Conservation (phyloP, 345 rosid genomes). For the Tarenaya hassleriana region DNA sequence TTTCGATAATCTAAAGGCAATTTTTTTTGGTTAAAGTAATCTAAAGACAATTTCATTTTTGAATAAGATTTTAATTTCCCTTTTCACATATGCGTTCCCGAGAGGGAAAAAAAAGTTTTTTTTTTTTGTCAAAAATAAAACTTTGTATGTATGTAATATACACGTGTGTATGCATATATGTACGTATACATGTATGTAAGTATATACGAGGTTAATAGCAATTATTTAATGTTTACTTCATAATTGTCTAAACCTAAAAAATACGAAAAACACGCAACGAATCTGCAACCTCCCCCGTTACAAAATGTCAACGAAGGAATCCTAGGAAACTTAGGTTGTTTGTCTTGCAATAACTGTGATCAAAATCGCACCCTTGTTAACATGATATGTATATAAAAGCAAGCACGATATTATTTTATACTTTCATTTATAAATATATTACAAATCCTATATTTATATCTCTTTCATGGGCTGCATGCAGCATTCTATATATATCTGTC, state of each 20-base stretch:
- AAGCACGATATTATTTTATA: not conserved
- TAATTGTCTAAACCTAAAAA: constrained; percentile 24
- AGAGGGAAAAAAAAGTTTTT: no score
- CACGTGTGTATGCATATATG: no score
- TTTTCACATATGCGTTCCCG: no score
- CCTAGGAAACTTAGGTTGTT: constrained; percentile 18
- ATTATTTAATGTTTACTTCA: not conserved
- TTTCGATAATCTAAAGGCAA: no score
- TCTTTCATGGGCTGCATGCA: constrained; percentile 25
- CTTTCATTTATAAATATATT: not conserved
- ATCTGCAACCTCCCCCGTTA: constrained; percentile 13
- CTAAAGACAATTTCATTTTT: no score
- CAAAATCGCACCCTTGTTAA: constrained; percentile 6
- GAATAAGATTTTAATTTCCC: no score
- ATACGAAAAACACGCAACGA: constrained; percentile 23
- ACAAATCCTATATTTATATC: constrained; percentile 1
- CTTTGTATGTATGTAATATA: no score
- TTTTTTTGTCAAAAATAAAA: no score
- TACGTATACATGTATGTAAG: no score
- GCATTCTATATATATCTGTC: constrained; percentile 3
- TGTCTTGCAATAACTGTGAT: not conserved
- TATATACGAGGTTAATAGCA: no score
- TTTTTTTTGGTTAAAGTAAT: no score
- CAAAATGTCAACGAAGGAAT: constrained; percentile 17
- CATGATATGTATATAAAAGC: not conserved